phyloP scores from a whole-genome alignment of 2,329 filamentous ascomycete genomes.

The Tolypocladium amazonense region DNA sequence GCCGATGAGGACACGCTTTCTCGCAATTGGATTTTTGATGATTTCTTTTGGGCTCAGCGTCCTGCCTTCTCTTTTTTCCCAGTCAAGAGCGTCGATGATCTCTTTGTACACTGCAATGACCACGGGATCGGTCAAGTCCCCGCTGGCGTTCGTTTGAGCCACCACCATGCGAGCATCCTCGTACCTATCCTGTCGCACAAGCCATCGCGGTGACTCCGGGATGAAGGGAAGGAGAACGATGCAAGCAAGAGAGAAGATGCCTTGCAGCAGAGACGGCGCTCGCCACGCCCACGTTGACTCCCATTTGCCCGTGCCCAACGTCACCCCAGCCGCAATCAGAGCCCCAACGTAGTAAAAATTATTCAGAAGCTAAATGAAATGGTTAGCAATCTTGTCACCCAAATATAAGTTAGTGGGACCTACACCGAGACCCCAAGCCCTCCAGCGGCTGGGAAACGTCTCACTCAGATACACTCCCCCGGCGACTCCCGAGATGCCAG shows the following conservation, averaged over 20 bases:
- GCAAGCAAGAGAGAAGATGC: neutral
- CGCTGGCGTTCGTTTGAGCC: neutral
- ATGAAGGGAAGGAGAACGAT: neutral
- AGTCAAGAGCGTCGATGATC: neutral
- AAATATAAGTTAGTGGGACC: neutral
- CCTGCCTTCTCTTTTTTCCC: neutral
- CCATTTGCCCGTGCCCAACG: neutral
- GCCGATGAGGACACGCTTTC: neutral
- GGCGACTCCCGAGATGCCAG: neutral
- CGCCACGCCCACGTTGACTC: neutral
- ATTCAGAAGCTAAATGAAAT: neutral
- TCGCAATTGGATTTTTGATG: neutral
- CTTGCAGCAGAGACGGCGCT: neutral
- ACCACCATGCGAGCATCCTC: neutral
- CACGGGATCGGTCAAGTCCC: neutral
- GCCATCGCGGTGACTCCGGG: neutral
- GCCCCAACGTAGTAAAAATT: neutral
- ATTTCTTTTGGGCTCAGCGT: neutral
- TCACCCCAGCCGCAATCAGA: neutral
- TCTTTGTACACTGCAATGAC: neutral
- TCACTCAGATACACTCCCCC: neutral
- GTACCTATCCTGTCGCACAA: neutral
- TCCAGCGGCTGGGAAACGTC: neutral
- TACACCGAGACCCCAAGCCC: neutral
- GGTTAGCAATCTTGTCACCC: neutral